Evolutionary conservation across 2,329 filamentous ascomycete species (phyloP), one percentile per base, ranked within the genome.

Genomic region (Arthrobotrys entomopaga): DNA sequence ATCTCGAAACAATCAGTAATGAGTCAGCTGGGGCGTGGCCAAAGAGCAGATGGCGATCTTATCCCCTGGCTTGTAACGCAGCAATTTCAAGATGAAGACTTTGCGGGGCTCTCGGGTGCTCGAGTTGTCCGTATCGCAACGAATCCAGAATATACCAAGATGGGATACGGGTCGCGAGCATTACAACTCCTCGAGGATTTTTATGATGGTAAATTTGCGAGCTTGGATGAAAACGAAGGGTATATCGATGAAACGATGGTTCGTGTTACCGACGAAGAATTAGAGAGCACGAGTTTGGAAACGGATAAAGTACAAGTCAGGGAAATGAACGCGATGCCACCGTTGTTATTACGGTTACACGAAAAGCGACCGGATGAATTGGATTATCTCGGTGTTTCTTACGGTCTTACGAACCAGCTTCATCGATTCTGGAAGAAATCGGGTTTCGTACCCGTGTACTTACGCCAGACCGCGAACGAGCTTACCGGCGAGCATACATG

Each of bases 31-130:
- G 94, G 91, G 79, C 88, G 95, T 80, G 96, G 95, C 42, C 91
- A 95, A 80, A 87, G 95, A 78, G 92, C 94, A 0, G 89, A 91
- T 43, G 95, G 95, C 79, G 95, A 99, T 81, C 84, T 99, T 63
- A 99, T 99, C 67, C 95, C 95, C 0, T 99, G 95, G 95, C 87
- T 98, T 34, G 91, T 99, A 76, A 96, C 92, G 81, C 93, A 98
- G 81, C 95, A 73, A 81, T 99, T 97, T 84, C 95, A 98, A 80
- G 95, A 99, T 79, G 92, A 96, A 77, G 93, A 97, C 77, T 99
- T 99, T 80, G 95, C 94, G 11, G 90, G 91, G 46, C 86, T 99
- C 0, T 98, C 94, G 13, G 96, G 95, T 65, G 95, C 94, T 38
- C 88, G 95, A 75, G 84, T 99, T 53, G 94, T 99, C 15, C 89